Evolutionary conservation across 345 rosid genomes (phyloP), one percentile per base, ranked within the genome.

Genomic region (Hibiscus syriacus): DNA sequence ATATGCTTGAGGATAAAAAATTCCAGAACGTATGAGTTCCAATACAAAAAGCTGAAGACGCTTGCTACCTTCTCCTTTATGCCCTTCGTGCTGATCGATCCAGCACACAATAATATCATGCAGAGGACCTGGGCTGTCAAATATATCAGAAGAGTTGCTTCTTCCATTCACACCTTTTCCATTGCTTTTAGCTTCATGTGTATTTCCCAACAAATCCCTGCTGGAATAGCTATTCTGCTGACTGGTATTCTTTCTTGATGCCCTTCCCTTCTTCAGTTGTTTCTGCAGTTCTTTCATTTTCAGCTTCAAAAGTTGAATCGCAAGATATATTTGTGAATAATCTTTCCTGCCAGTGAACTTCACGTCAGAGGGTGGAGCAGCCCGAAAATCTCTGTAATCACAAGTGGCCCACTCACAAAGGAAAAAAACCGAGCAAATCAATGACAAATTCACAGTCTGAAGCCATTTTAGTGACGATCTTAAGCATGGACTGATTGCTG

Each of bases 371-470:
- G 88, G 87, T 14, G 81, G 81, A 55, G 85, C 79, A 73, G 77
- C 75, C 27, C 96, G 89, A 66, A 90, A 90, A 71, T 90, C 94
- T 72, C 99, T 82, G 72, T 85, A 95, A 69, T 90, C 91, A 77
- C 96, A 92, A 2, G 96, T 90, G 55, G 99, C 99, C 99, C 99
- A 95, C 80, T 95, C 99, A 49, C 96, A 83, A 73, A 95, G 92
- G 70, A 90, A 85, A 77, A 95, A 95, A 14, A 90, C 84, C 1
- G 96, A 88, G 75, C 86, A 81, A 77, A 92, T 69, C 71, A 88
- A 82, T 46, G 98, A 86, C 75, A 80, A 72, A 77, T 76, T 86
- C 66, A 84, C 82, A 59, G 83, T 80, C 61, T 88, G 87, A 74
- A 88, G 76, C 96, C 98, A 87, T 80, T 88, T 92, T 57, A 95